Evolutionary conservation across 2,329 filamentous ascomycete genomes (phyloP), one percentile per base, ranked within the genome.

Genomic region (Plectosphaerella cucumerina): DNA sequence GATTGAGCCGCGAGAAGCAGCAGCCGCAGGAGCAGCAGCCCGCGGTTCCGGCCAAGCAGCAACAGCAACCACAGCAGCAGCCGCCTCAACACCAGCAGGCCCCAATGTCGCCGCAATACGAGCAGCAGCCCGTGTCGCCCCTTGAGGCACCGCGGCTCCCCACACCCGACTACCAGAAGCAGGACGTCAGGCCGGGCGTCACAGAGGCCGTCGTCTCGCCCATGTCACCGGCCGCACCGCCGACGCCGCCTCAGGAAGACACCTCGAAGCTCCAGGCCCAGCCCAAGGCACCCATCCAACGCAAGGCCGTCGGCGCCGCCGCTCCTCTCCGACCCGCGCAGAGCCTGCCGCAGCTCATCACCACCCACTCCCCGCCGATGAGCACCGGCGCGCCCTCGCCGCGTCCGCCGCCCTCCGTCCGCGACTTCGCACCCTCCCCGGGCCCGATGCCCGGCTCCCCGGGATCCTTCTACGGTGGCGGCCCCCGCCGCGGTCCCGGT

Each of bases 121-220:
- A 12, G 59, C 52, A 47, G 59, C 59, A 21, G 53, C 58, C 42
- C 17, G 17, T 42, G 10, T 42, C 39, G n/a, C 39, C 39, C n/a
- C 15, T 42, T 17, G 39, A 65, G 22, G 35, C 39, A 12, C 59
- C 68, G 37, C 68, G 74, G 2, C 72, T 74, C 10, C 76, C 76
- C 1, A 78, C 75, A 2, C 75, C 76, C 15, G 76, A 79, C 43
- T 77, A 78, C 51, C 70, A 70, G 37, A 68, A 69, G 18, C 67
- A 71, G 42, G 74, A 77, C 51, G 60, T 69, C 48, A 67, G 67
- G 53, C 67, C 66, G 14, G 64, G 68, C 3, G 59, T 65, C 8
- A 52, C 68, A 37, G 65, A 70, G 22, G 63, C 62, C 3, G 62
- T 71, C 44, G 62, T 69, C 21, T 73, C 74, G 3, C 74, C 75